phyloP scores from a whole-genome alignment of 768 basidiomycete species.

The Plicaturopsis crispa region DNA sequence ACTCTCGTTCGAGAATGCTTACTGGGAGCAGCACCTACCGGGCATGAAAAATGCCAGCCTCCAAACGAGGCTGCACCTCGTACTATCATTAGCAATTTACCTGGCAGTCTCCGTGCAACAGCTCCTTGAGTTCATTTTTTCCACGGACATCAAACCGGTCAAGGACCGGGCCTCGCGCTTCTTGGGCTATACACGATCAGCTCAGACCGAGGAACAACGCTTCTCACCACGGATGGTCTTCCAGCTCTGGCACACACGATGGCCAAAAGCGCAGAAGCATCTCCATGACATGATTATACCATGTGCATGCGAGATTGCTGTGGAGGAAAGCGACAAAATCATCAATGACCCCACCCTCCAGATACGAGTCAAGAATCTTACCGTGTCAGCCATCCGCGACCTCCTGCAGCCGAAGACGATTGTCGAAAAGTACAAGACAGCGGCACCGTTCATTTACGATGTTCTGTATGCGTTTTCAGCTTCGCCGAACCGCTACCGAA shows the following conservation, averaged over 20 bases:
- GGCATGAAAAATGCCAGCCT: neutral
- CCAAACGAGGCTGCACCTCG: slow-evolving; percentile 5
- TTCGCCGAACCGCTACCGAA: slow-evolving; percentile 11
- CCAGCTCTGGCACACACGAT: slow-evolving; percentile 5
- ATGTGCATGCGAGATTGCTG: slow-evolving; percentile 7
- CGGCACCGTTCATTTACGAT: slow-evolving; percentile 11
- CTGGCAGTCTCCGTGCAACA: slow-evolving; percentile 3
- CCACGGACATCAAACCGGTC: slow-evolving; percentile 4
- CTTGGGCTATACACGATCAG: slow-evolving; percentile 2
- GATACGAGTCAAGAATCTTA: slow-evolving; percentile 4
- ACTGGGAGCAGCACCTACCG: no score
- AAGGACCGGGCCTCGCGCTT: slow-evolving; percentile 2
- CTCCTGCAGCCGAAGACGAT: slow-evolving; percentile 3
- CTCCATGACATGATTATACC: slow-evolving; percentile 1
- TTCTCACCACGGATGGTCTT: slow-evolving; percentile 6
- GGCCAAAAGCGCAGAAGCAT: slow-evolving; percentile 1
- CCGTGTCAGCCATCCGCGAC: neutral
- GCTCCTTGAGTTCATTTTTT: slow-evolving; percentile 5
- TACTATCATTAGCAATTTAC: slow-evolving; percentile 7
- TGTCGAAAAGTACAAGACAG: slow-evolving; percentile 1
- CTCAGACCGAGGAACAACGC: neutral
- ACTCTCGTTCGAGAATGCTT: no score
- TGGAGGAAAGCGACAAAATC: slow-evolving; percentile 6
- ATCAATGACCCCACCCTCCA: slow-evolving; percentile 4
- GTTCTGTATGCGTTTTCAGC: slow-evolving; percentile 9